Base-by-base conservation (phyloP, 345 rosid species). In the Tarenaya hassleriana region DNA sequence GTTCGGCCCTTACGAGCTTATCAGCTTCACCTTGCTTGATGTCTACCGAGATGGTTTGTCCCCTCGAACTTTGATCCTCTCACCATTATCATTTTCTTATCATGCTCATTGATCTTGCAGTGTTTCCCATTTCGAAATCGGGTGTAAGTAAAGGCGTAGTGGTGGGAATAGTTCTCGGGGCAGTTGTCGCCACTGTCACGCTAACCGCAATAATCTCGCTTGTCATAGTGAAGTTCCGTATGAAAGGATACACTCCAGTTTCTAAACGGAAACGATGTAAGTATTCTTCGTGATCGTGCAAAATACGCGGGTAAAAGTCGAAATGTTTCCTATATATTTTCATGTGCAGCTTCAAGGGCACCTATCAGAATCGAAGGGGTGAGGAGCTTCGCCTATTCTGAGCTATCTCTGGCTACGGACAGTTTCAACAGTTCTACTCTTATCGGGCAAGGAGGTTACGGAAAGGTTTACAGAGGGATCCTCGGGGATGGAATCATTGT, bases 1-100 rank as follows among this genome's bases (percentile, higher is more conserved):
- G 51, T 92, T 81, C 71, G 98, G 98, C 31, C 96, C 98, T 18
- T 92, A 88, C 40, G 98, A 92, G 67, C 94, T 92, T 62, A 61
- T 92, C 59, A 55, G 62, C 69, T 73, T 83, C 76, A 74, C 67
- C 56, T 69, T 92, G 58, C 55, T 62, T 73, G 84, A 60, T 0
- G 75, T 79, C 16, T 92, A 92, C 69, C 38, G 3, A 46, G 55
- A 77, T 59, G 95, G 98, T n/a, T n/a, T n/a, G n/a, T n/a, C n/a
- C n/a, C n/a, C n/a, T n/a, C n/a, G n/a, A n/a, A n/a, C n/a, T n/a
- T n/a, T n/a, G n/a, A n/a, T n/a, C n/a, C n/a, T n/a, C n/a, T n/a
- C n/a, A n/a, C n/a, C n/a, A n/a, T n/a, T n/a, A n/a, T n/a, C n/a
- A n/a, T 43, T 20, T 24, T 34, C 35, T 42, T 50, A 21, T 17